Base-by-base conservation (phyloP, 1,284 basidiomycete genomes). In the Coriolopsis trogii region DNA sequence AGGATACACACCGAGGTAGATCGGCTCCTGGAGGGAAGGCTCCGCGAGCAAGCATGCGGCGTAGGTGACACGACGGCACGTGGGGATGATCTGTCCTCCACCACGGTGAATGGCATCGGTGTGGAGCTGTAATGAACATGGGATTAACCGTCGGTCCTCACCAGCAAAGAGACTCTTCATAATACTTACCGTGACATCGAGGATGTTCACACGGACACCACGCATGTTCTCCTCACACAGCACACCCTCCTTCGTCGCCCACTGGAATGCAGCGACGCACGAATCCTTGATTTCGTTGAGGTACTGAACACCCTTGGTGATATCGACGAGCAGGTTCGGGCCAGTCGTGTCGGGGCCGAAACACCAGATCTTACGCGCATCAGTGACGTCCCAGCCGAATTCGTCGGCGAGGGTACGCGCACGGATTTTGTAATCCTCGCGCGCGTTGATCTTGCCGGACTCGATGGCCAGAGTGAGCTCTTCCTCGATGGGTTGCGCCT, bases 261-360 rank as follows among this genome's bases (percentile, higher is more conserved):
- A 99, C 78, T 99, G 97, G 89, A 99, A 95, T 53, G 95, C 96
- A 69, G 96, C 96, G 73, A 99, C 86, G 73, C 95, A 98, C 64
- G 96, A 99, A 76, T 99, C 97, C 84, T 99, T 99, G 84, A 99
- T 99, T 85, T 99, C 97, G 71, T 93, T 94, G 63, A 95, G 79
- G 78, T 95, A 95, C 70, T 96, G 94, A 56, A 98, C 95, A 83
- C 95, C 96, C 86, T 99, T 99, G 70, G 97, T 98, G 67, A 91
- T 92, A 79, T 99, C 97, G 66, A 98, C 92, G 73, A 99, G 79
- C 74, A 99, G 73, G 80, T 99, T 99, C 59, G 97, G 89, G 53
- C 97, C 97, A 63, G 92, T 95, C 51, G 93, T 98, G 67, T 99
- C 97, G 62, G 97, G 97, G 67, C 96, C 96, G 82, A 99, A 99